phyloP scores from a whole-genome alignment of 768 basidiomycete genomes.

The Rubroboletus pulcherrimus region DNA sequence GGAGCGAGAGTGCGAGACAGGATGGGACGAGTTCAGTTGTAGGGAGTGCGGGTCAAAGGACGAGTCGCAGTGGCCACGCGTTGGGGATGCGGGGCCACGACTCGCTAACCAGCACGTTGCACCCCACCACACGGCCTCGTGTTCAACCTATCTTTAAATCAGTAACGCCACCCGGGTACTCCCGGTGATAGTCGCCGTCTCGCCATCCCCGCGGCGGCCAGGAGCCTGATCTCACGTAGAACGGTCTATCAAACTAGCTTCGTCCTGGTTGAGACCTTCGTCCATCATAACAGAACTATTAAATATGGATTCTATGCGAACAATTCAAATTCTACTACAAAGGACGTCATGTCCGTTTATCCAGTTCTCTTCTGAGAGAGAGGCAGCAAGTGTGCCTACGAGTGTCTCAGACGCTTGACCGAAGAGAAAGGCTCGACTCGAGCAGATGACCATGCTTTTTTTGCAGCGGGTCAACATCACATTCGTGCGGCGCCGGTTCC shows the following conservation, averaged over 20 bases:
- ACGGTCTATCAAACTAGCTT: background rate
- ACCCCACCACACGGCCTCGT: background rate
- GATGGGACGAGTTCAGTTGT: background rate
- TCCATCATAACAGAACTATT: background rate
- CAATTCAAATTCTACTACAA: background rate
- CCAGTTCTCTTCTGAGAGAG: slow-evolving; percentile 15
- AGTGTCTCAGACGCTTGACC: slow-evolving; percentile 18
- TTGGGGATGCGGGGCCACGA: background rate
- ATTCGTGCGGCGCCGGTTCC: slow-evolving; percentile 63
- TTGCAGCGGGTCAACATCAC: slow-evolving; percentile 83
- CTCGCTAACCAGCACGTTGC: background rate
- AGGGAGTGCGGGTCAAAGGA: slow-evolving; percentile 5
- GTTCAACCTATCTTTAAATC: background rate
- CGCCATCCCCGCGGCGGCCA: background rate
- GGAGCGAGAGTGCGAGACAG: slow-evolving; percentile 1
- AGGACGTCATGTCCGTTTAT: slow-evolving; percentile 8
- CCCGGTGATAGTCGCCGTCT: background rate
- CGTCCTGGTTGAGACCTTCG: background rate
- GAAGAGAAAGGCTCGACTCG: slow-evolving; percentile 36
- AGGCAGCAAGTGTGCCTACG: slow-evolving; percentile 23
- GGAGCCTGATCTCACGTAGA: background rate
- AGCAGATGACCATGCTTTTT: slow-evolving; percentile 67
- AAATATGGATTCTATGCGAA: background rate
- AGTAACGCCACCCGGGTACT: background rate
- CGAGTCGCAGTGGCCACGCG: background rate